Conservation (phyloP, 768 basidiomycete species). For the Mrakia blollopis region DNA sequence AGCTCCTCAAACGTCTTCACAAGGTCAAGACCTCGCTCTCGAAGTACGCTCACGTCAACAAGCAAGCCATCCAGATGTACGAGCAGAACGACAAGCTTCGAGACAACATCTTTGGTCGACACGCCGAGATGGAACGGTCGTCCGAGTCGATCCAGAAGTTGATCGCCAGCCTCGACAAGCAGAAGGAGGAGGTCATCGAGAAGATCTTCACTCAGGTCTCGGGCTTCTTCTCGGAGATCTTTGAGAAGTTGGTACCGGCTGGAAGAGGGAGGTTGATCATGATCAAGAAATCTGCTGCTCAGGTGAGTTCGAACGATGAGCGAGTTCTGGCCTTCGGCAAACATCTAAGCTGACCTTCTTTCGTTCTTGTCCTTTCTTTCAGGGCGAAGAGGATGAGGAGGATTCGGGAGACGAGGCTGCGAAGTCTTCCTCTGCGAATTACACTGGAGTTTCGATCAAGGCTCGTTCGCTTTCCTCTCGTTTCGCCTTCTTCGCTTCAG, state of each 20-base stretch:
- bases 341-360: not conserved
- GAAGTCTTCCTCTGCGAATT: constrained; percentile 65
- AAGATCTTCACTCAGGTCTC: constrained; percentile 97
- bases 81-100: constrained; percentile 96
- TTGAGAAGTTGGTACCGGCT: constrained; percentile 90
- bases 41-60: constrained; percentile 97
- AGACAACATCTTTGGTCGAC: constrained; percentile 76
- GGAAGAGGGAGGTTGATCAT: constrained; percentile 89
- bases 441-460: constrained; percentile 95
- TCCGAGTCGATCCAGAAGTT: constrained; percentile 79
- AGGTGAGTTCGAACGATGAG: not conserved
- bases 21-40: constrained; percentile 85
- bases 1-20: constrained; percentile 93
- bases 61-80: constrained; percentile 98
- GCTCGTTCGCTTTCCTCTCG: constrained; percentile 45
- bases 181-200: constrained; percentile 98
- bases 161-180: constrained; percentile 86
- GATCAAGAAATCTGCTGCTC: constrained; percentile 53
- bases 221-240: constrained; percentile 93
- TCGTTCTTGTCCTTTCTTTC: not conserved
- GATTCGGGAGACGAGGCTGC: constrained; percentile 34
- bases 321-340: not conserved
- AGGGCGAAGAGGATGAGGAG: constrained; percentile 41
- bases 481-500: not conserved
- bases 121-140: constrained; percentile 86